Evolutionary conservation across 192 early-diverging fungal species (phyloP).

Genomic region (Phlyctochytrium planicorne): DNA sequence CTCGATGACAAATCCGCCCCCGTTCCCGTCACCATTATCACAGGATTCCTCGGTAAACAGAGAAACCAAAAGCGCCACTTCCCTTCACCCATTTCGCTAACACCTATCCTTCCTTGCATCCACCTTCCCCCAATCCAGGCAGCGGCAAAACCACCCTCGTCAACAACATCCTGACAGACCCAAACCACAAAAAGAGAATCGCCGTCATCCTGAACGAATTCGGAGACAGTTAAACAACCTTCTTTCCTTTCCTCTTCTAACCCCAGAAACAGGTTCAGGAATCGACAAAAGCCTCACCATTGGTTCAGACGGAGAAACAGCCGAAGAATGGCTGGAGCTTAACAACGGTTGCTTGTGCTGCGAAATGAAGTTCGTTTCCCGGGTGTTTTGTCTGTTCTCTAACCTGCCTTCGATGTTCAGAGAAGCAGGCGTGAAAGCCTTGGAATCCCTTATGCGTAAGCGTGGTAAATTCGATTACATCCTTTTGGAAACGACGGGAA

Average conservation of each 20-base stretch:
- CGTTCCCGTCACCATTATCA: conserved; percentile 65
- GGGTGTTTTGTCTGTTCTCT: neutral
- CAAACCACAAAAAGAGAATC: conserved; percentile 86
- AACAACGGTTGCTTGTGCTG: conserved; percentile 98
- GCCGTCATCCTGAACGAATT: conserved; percentile 99
- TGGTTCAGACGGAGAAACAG: conserved; percentile 74
- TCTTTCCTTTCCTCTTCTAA: neutral
- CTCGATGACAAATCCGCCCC: conserved; percentile 4
- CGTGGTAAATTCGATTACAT: conserved; percentile 95
- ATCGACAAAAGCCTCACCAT: conserved; percentile 92
- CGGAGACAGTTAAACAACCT: conserved; percentile 68
- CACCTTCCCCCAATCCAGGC: conserved; percentile 23
- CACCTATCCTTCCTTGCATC: neutral
- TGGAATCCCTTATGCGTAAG: conserved; percentile 90
- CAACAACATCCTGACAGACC: conserved; percentile 52
- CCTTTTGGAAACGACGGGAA: conserved; percentile 89
- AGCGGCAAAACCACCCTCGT: conserved; percentile 92
- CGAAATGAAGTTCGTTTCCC: conserved; percentile 75
- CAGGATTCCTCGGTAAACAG: conserved; percentile 56
- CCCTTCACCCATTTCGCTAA: neutral
- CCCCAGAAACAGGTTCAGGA: conserved; percentile 61
- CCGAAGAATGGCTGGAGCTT: conserved; percentile 97
- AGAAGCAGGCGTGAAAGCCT: conserved; percentile 91
- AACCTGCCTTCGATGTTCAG: conserved; percentile 33
- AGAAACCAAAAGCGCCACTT: neutral